phyloP scores from a whole-genome alignment of 2,329 filamentous ascomycete genomes.

The Neonectria sp. region DNA sequence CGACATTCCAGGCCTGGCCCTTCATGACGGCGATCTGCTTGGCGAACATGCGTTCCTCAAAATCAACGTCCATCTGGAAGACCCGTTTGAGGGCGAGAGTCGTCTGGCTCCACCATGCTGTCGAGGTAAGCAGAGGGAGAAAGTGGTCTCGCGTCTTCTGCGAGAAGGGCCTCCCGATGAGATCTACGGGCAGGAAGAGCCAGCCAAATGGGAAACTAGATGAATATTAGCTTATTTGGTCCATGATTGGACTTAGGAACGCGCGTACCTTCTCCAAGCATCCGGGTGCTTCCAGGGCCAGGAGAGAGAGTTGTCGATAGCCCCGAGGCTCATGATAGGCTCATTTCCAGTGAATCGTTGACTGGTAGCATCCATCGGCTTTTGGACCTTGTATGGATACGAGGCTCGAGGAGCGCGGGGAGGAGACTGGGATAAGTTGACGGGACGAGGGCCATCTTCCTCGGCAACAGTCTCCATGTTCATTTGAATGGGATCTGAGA shows the following conservation, averaged over 20 bases:
- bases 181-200: slow-evolving; percentile 96
- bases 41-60: slow-evolving; percentile 99
- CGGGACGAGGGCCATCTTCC: slow-evolving; percentile 71
- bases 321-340: slow-evolving; percentile 83
- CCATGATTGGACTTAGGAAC: no score
- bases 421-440: slow-evolving; percentile 64
- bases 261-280: slow-evolving; percentile 75
- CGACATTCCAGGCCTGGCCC: slow-evolving; percentile 98
- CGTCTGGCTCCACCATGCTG: slow-evolving; percentile 97
- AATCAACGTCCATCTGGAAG: slow-evolving; percentile 94
- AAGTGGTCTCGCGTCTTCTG: slow-evolving; percentile 95
- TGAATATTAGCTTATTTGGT: slow-evolving; percentile 41
- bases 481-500: slow-evolving; percentile 83
- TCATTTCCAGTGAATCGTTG: slow-evolving; percentile 61
- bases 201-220: slow-evolving; percentile 98
- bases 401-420: slow-evolving; percentile 60
- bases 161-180: slow-evolving; percentile 97
- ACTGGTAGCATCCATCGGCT: slow-evolving; percentile 86
- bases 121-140: slow-evolving; percentile 93
- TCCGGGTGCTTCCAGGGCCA: slow-evolving; percentile 99
- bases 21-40: slow-evolving; percentile 99
- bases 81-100: slow-evolving; percentile 87
- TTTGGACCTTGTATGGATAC: slow-evolving; percentile 82
- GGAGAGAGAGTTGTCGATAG: slow-evolving; percentile 97
- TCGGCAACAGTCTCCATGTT: slow-evolving; percentile 68